These are phyloP conservation scores for Hymenoscyphus repandus DNA, from an alignment of 2,329 filamentous ascomycete genomes.

Conservation along the genomic window DNA sequence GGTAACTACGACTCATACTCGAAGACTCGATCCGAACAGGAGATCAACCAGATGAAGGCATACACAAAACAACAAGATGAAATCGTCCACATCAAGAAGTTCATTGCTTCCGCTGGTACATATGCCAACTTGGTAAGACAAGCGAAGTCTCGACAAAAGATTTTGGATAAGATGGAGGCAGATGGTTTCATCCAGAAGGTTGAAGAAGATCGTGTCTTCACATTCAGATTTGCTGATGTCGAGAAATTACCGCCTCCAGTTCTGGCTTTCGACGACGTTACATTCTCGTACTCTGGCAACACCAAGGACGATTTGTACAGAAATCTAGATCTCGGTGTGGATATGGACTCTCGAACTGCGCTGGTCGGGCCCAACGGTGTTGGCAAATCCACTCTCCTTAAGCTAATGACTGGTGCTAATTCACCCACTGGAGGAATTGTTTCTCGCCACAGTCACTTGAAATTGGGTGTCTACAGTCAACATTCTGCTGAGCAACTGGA, in stretches of 20 bases:
- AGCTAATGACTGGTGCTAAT: constrained; percentile 94
- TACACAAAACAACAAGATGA: constrained; percentile 99
- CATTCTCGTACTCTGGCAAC: constrained; percentile 94
- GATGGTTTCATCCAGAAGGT: constrained; percentile 97
- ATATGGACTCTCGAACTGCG: constrained; percentile 98
- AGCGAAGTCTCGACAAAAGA: constrained; percentile 99
- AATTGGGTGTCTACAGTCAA: constrained; percentile 96
- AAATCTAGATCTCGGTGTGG: constrained; percentile 94
- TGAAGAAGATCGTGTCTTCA: constrained; percentile 79
- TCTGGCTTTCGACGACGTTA: constrained; percentile 92
- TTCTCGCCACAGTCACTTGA: constrained; percentile 93
- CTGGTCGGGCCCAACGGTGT: constrained; percentile 98
- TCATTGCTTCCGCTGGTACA: constrained; percentile 98
- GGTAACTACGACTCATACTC: constrained; percentile 99
- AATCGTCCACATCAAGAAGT: constrained; percentile 99
- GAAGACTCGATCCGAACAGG: constrained; percentile 91
- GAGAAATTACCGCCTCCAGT: constrained; percentile 99
- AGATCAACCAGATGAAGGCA: constrained; percentile 98
- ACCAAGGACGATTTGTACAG: constrained; percentile 89
- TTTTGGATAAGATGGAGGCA: constrained; percentile 99
- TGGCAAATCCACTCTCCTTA: constrained; percentile 93
- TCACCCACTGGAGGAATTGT: constrained; percentile 78
- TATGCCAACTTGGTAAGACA: constrained; percentile 99
- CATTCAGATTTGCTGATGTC: constrained; percentile 96
- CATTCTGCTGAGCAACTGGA: constrained; percentile 98